Evolutionary conservation across 345 rosid species (phyloP).

Genomic region (Eutrema yunnanense): DNA sequence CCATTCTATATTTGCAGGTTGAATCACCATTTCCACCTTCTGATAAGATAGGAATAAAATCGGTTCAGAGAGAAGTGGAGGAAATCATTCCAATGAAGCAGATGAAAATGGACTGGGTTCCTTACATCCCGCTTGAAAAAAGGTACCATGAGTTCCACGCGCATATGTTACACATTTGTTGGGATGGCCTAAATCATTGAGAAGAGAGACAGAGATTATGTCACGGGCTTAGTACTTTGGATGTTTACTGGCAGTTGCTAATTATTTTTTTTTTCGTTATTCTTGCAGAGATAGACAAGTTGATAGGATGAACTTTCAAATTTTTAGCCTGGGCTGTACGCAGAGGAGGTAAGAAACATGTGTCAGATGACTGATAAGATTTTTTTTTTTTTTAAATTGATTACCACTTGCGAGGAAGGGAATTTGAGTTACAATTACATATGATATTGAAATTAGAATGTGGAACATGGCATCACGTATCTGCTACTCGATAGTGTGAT

Average conservation of each 20-base stretch:
- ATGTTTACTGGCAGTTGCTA: conserved; percentile 8
- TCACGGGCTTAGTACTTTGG: background rate
- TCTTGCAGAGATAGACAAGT: conserved; percentile 71
- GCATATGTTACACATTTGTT: conserved; percentile 1
- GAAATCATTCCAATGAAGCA: conserved; percentile 97
- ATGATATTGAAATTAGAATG: background rate
- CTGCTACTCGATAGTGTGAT: background rate
- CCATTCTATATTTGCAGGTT: conserved; percentile 43
- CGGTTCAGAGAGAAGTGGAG: conserved; percentile 93
- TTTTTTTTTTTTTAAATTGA: background rate
- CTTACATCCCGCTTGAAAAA: conserved; percentile 79
- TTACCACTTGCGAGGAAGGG: background rate
- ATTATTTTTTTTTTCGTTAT: conserved; percentile 12
- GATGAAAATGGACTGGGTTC: conserved; percentile 99
- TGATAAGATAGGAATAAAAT: conserved; percentile 91
- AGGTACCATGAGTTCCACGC: conserved; percentile 40
- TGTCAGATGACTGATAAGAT: background rate
- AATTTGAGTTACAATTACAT: background rate
- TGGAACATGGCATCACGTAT: background rate
- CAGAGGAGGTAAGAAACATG: conserved; percentile 61
- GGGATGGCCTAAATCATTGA: conserved; percentile 1
- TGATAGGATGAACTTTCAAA: conserved; percentile 65
- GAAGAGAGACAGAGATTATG: background rate
- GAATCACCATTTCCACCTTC: conserved; percentile 93
- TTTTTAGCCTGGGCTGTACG: conserved; percentile 70